Base-by-base conservation (phyloP, 208 protist genomes). In the Trypanosoma theileri region DNA sequence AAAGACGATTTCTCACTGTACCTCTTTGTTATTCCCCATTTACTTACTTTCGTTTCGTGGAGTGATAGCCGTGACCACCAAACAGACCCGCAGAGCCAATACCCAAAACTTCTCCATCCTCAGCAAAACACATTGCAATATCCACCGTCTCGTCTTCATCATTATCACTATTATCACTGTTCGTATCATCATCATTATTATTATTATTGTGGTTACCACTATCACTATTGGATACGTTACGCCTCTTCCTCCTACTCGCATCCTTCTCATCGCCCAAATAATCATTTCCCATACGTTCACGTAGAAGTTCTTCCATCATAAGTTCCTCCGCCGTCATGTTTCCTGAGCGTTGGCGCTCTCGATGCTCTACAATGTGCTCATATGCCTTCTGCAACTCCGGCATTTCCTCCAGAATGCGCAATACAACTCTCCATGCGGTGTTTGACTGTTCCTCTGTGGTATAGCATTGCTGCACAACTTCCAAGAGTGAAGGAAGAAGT, bases 71-170 rank as follows among this genome's bases (percentile, higher is more conserved):
- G 46, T 95, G 89, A 1, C 81, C 78, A 44, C 89, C 86, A 69
- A 92, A 91, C 17, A 95, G 62, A 0, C 46, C 70, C 0, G 85
- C 68, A 0, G 84, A 84, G 53, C 89, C 89, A 31, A 95, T 89
- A 19, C 85, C 82, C 44, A 91, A 57, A 48, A 80, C 82, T 14
- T 86, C 77, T 7, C 89, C 89, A 11, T 71, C n/a, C 0, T 67
- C 19, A 40, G 74, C 81, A 66, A 95, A 95, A 62, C 80, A 86
- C 85, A 95, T 95, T 22, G 86, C 86, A 22, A 95, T 73, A 52
- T 95, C 89, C 9, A 84, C 67, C 12, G 66, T 70, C 1, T 67
- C 77, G 12, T 71, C 70, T n/a, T 74, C 76, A 21, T 69, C 66
- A 44, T 52, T 50, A 35, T 55, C 62, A 40, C 77, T 61, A 21